Percentiles rank a stretch among this genome's conserved stretches.
phyloP scores from a whole-genome alignment of 1,284 basidiomycete genomes.

The Trichosporon asahii region DNA sequence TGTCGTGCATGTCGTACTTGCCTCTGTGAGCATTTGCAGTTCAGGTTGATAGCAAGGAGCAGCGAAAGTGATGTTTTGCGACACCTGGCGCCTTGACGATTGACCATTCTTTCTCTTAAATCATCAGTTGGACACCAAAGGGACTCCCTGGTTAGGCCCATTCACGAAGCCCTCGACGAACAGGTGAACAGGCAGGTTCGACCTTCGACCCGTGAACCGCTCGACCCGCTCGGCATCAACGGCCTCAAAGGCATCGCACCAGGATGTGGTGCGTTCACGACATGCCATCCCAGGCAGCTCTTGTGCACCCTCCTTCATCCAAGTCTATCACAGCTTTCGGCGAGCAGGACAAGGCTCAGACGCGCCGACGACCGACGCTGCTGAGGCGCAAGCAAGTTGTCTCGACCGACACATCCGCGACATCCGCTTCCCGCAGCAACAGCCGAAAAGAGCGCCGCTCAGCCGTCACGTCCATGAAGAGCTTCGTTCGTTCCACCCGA shows the following conservation, averaged over 20 bases:
- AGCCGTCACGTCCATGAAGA: conserved; percentile 8
- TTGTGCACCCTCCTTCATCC: neutral
- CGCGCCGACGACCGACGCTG: conserved; percentile 1
- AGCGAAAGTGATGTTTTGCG: neutral
- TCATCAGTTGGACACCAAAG: neutral
- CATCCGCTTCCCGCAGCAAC: neutral
- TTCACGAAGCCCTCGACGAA: conserved; percentile 3
- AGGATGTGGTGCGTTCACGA: conserved; percentile 8
- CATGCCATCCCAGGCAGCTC: conserved; percentile 9
- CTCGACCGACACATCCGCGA: neutral
- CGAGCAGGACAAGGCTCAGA: neutral
- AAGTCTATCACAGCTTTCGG: neutral
- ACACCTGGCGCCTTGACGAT: neutral
- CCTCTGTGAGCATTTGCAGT: neutral
- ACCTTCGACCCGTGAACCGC: neutral
- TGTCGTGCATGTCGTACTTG: conserved; percentile 5
- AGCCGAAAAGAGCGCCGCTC: conserved; percentile 1
- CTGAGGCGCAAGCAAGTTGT: neutral
- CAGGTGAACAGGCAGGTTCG: neutral
- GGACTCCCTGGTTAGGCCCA: conserved; percentile 7
- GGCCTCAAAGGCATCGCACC: neutral
- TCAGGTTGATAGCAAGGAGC: neutral
- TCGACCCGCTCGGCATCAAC: too few relatives aligned
- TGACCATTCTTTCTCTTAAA: conserved; percentile 3
- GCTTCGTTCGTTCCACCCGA: neutral